These are phyloP conservation scores for Colletotrichum tofieldiae DNA, from an alignment of 2,329 filamentous ascomycete genomes.

Conservation along the genomic window DNA sequence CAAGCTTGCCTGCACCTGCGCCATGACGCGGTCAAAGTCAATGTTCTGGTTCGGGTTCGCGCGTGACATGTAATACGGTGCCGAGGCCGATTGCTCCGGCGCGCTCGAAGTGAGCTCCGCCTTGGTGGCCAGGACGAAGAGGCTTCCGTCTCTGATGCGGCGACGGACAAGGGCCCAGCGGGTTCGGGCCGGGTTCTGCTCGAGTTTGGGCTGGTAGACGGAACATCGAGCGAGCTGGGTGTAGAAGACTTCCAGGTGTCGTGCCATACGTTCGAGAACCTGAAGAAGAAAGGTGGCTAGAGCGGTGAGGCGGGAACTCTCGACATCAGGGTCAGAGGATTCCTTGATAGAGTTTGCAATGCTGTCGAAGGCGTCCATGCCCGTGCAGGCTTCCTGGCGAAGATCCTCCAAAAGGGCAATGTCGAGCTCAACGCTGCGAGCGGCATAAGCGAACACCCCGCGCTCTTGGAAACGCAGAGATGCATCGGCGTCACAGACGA, in stretches of 20 bases:
- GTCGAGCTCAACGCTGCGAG: constrained; percentile 64
- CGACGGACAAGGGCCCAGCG: constrained; percentile 66
- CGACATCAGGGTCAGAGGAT: constrained; percentile 54
- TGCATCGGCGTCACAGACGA: constrained; percentile 62
- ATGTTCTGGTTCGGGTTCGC: constrained; percentile 52
- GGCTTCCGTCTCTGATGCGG: constrained; percentile 64
- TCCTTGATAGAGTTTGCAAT: constrained; percentile 52
- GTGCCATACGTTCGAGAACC: constrained; percentile 67
- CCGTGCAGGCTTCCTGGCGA: constrained; percentile 65
- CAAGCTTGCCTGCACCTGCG: constrained; percentile 57
- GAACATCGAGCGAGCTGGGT: constrained; percentile 64
- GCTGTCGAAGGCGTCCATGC: constrained; percentile 69
- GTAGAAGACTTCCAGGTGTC: constrained; percentile 67
- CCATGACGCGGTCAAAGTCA: constrained; percentile 63
- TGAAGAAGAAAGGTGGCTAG: constrained; percentile 65
- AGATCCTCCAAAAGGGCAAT: constrained; percentile 68
- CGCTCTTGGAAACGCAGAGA: constrained; percentile 65
- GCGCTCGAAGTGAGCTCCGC: constrained; percentile 51
- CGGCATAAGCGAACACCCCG: constrained; percentile 66
- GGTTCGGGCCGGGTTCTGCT: constrained; percentile 67
- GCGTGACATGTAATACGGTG: constrained; percentile 47
- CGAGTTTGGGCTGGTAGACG: constrained; percentile 66
- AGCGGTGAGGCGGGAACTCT: constrained; percentile 56
- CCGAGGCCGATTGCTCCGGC: constrained; percentile 48
- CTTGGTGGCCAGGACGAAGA: constrained; percentile 64